These are phyloP conservation scores for Apocynum venetum DNA, from an alignment of 257 asterid genomes.

Conservation along the genomic window DNA sequence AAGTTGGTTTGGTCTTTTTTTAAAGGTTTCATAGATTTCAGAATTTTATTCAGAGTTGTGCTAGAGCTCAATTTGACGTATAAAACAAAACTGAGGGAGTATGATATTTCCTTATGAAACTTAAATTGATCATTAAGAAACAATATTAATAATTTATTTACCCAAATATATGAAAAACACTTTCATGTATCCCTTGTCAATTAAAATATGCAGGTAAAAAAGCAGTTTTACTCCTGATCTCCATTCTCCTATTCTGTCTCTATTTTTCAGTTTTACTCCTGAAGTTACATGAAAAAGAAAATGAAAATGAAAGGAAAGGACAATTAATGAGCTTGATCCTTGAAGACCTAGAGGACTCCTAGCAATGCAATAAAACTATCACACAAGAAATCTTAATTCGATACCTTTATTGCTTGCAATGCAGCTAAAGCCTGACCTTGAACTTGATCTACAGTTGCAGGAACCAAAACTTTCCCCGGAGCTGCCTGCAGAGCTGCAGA, in stretches of 20 bases:
- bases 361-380: not conserved
- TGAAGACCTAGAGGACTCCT: not conserved
- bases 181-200: not conserved
- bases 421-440: conserved; percentile 87
- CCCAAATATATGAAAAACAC: not conserved
- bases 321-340: not conserved
- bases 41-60: not conserved
- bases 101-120: not conserved
- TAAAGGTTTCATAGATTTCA: not conserved
- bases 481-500: conserved; percentile 67
- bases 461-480: conserved; percentile 92
- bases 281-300: not conserved
- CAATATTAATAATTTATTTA: not conserved
- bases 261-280: not conserved
- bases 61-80: not conserved
- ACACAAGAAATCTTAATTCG: conserved; percentile 5
- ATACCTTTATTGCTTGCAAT: conserved; percentile 72
- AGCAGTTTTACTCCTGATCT: conserved; percentile 5
- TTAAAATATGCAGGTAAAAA: not conserved
- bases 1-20: not conserved
- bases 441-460: conserved; percentile 89
- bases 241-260: not conserved
- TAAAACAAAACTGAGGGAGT: not conserved
- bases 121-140: not conserved
- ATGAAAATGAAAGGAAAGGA: not conserved